Conservation (phyloP, 345 rosid species). For the Psidium guajava region DNA sequence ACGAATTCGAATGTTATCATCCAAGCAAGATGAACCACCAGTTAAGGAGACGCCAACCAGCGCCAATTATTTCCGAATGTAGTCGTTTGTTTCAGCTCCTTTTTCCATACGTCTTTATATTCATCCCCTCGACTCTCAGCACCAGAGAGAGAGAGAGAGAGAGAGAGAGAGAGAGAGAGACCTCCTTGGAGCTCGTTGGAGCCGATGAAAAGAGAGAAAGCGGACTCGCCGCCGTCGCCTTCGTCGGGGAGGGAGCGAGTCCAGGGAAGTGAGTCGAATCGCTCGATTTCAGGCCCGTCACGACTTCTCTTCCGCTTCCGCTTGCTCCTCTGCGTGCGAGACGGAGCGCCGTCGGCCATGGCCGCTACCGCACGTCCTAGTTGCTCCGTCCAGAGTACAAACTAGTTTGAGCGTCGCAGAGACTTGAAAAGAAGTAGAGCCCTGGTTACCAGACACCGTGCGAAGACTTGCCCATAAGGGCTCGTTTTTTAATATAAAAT, state of each 20-base stretch:
- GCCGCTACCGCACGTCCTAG: background rate
- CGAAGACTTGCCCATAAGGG: background rate
- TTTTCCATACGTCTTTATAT: background rate
- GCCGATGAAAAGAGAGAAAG: conserved; percentile 42
- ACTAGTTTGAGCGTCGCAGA: background rate
- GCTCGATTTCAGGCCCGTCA: conserved; percentile 25
- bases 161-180: background rate
- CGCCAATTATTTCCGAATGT: background rate
- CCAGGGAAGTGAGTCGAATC: conserved; percentile 54
- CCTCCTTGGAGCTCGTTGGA: conserved; percentile 80
- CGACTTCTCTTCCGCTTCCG: conserved; percentile 26
- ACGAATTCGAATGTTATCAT: background rate
- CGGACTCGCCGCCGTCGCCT: conserved; percentile 16
- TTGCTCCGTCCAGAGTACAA: background rate
- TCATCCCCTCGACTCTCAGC: background rate
- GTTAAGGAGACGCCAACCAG: background rate
- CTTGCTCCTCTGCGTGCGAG: background rate
- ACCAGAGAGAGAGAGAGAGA: too few relatives aligned
- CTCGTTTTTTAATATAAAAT: too few relatives aligned
- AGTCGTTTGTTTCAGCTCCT: background rate
- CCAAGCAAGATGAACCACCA: background rate
- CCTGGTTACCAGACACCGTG: too few relatives aligned
- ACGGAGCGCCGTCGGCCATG: background rate
- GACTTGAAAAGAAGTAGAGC: background rate
- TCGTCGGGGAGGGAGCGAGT: conserved; percentile 25